phyloP scores from a whole-genome alignment of 139 green algal genomes.

The Ostreobium quekettii region DNA sequence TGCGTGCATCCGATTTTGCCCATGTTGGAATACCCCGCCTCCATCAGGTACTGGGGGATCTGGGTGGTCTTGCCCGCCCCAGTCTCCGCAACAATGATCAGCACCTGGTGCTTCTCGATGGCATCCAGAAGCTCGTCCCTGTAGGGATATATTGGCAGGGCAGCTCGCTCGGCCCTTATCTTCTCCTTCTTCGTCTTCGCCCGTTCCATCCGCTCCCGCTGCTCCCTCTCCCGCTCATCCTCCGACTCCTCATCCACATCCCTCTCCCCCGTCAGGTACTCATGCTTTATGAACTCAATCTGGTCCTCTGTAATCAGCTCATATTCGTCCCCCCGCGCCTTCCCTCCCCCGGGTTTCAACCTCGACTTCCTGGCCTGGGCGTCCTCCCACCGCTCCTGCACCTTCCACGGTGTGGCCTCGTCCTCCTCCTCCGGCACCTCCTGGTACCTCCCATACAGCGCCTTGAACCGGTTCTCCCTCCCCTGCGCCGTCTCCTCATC shows the following conservation, averaged over 20 bases:
- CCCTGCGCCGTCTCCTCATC: slow-evolving; percentile 36
- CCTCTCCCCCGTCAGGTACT: slow-evolving; percentile 18
- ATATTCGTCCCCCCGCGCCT: slow-evolving; percentile 43
- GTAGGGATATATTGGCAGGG: slow-evolving; percentile 84
- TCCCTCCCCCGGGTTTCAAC: slow-evolving; percentile 33
- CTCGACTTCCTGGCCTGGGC: slow-evolving; percentile 72
- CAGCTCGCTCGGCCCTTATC: slow-evolving; percentile 61
- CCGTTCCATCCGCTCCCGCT: slow-evolving; percentile 32
- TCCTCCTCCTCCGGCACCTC: slow-evolving; percentile 44
- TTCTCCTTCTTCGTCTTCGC: slow-evolving; percentile 51
- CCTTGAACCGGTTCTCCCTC: slow-evolving; percentile 11
- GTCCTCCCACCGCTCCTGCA: slow-evolving; percentile 88
- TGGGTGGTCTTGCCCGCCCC: slow-evolving; percentile 72
- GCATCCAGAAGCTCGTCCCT: slow-evolving; percentile 68
- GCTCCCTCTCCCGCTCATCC: slow-evolving; percentile 44
- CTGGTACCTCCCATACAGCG: slow-evolving; percentile 38
- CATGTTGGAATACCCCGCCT: slow-evolving; percentile 84
- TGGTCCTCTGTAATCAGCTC: slow-evolving; percentile 91
- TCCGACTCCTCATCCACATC: slow-evolving; percentile 17
- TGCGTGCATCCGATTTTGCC: slow-evolving; percentile 80
- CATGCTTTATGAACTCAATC: slow-evolving; percentile 88
- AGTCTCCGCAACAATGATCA: slow-evolving; percentile 96
- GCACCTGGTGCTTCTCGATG: slow-evolving; percentile 78
- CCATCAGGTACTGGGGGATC: slow-evolving; percentile 96
- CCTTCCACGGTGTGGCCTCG: slow-evolving; percentile 56